Evolutionary conservation across 1,284 basidiomycete species (phyloP).

Genomic region (Rhodofomes roseus): DNA sequence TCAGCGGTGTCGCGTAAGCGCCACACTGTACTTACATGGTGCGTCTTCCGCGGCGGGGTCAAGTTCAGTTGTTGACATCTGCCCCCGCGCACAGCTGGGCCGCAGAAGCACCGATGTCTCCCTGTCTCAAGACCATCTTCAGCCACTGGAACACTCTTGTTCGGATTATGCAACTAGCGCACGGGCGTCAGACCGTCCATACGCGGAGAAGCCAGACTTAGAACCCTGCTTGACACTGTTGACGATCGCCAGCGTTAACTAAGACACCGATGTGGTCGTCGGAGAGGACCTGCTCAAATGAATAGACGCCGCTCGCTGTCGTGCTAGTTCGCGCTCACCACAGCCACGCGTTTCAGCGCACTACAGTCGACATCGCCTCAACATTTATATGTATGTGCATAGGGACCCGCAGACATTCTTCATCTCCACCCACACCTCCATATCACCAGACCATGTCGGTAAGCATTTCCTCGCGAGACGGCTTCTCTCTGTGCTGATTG

Average conservation of each 20-base stretch:
- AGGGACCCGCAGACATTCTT: neutral
- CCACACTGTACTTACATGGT: no score
- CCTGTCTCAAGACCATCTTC: neutral
- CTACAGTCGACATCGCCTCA: neutral
- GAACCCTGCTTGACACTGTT: no score
- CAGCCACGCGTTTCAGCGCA: neutral
- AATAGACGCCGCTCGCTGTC: neutral
- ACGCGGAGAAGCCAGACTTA: no score
- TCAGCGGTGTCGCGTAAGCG: no score
- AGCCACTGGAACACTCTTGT: no score
- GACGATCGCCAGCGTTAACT: no score
- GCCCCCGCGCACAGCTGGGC: neutral
- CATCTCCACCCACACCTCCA: neutral
- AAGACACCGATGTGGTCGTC: no score
- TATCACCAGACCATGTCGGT: neutral
- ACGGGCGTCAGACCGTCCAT: no score
- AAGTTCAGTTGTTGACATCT: neutral
- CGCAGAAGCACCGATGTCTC: no score
- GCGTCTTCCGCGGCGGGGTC: neutral
- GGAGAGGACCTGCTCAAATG: neutral
- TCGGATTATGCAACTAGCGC: no score
- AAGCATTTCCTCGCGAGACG: neutral
- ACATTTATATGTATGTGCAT: neutral
- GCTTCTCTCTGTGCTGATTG: neutral
- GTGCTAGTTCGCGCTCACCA: neutral